These are phyloP conservation scores for Cryphonectria carpinicola DNA, from an alignment of 2,329 filamentous ascomycete species.

Conservation along the genomic window DNA sequence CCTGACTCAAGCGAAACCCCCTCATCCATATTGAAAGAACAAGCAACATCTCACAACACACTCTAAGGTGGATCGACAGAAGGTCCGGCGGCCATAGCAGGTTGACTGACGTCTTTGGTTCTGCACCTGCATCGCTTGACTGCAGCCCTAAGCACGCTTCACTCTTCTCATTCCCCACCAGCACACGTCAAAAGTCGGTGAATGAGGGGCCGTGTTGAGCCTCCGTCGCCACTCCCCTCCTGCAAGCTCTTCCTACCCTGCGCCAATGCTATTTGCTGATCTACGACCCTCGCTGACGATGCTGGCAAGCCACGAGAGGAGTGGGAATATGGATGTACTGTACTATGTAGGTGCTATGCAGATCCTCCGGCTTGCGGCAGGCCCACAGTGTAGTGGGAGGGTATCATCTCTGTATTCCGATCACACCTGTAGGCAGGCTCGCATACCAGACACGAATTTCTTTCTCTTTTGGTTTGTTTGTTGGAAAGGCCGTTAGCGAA, in stretches of 20 bases:
- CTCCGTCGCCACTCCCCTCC: slow-evolving; percentile 19
- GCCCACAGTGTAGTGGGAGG: background rate
- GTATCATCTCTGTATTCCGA: background rate
- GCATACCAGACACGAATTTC: background rate
- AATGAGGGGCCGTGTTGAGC: slow-evolving; percentile 21
- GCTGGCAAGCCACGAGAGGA: slow-evolving; percentile 23
- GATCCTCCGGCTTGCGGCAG: background rate
- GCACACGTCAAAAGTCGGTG: slow-evolving; percentile 28
- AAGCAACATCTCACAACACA: background rate
- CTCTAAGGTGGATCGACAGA: background rate
- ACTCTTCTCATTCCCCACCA: slow-evolving; percentile 14
- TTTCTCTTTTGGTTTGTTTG: background rate
- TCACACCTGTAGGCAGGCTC: background rate
- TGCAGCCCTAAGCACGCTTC: slow-evolving; percentile 3
- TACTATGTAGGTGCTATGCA: background rate
- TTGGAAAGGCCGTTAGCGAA: background rate
- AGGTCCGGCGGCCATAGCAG: background rate
- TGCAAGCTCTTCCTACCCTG: slow-evolving; percentile 22
- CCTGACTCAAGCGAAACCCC: background rate
- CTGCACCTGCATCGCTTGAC: background rate
- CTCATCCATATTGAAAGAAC: background rate
- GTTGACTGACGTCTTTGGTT: background rate
- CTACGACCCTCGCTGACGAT: slow-evolving; percentile 15
- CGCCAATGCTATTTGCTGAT: slow-evolving; percentile 21
- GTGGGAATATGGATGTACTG: slow-evolving; percentile 19